Percentiles rank a stretch among this genome's conserved stretches.
Conservation (phyloP, 768 basidiomycete species). For the Amyloporia xantha region DNA sequence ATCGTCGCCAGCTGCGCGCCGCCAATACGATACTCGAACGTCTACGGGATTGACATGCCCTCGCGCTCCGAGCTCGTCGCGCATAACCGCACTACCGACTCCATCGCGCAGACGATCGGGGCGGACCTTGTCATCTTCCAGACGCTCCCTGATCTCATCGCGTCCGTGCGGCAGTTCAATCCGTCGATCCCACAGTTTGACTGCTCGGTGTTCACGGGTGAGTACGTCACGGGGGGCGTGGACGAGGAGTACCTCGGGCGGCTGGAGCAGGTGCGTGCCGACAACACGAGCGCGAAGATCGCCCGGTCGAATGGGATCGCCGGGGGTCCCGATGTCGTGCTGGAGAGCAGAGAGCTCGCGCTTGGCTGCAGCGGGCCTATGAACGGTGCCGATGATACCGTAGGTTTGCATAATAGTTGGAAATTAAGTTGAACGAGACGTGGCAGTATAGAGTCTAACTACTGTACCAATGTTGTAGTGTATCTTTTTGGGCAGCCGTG, state of each 20-base stretch:
- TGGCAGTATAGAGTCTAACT: not conserved
- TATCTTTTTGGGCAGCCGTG: no score
- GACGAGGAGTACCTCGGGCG: constrained; percentile 72
- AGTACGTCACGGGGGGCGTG: constrained; percentile 93
- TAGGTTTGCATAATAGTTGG: constrained; percentile 76
- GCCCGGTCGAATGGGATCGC: constrained; percentile 31
- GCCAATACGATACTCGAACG: constrained; percentile 90
- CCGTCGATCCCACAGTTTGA: constrained; percentile 73
- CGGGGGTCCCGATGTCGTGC: constrained; percentile 14
- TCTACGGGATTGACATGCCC: constrained; percentile 99
- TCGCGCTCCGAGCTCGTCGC: constrained; percentile 92
- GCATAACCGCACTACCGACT: constrained; percentile 59
- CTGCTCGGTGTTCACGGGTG: constrained; percentile 96
- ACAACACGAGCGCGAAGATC: constrained; percentile 61
- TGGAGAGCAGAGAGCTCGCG: constrained; percentile 16
- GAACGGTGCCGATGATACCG: constrained; percentile 67
- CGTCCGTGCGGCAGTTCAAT: constrained; percentile 83
- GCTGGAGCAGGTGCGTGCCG: constrained; percentile 73
- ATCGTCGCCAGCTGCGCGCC: constrained; percentile 97
- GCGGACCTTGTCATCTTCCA: constrained; percentile 97
- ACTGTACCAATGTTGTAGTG: constrained; percentile 1
- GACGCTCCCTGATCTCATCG: constrained; percentile 79
- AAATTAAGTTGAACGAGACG: constrained; percentile 26
- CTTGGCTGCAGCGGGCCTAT: constrained; percentile 35
- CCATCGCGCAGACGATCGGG: constrained; percentile 78